Percentiles rank a stretch among this genome's conserved stretches.
Evolutionary conservation across 2,329 filamentous ascomycete species (phyloP).

Genomic region (Clonostachys byssicola): DNA sequence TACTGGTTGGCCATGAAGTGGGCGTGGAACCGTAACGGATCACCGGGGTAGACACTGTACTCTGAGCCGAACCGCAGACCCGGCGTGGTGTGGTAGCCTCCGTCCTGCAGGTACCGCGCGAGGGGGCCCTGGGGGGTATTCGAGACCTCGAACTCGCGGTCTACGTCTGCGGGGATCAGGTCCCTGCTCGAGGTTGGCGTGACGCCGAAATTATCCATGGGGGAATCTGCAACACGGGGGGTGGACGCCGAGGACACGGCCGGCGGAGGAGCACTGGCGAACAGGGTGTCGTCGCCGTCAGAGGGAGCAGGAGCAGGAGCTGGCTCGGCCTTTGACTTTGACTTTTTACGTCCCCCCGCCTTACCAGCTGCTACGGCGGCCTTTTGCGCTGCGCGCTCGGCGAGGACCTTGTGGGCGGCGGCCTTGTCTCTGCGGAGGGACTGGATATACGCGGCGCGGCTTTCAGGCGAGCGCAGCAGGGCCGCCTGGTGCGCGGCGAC

Average conservation of each 20-base stretch:
- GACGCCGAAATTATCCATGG: constrained; percentile 9
- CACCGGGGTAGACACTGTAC: constrained; percentile 92
- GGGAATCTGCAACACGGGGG: not conserved
- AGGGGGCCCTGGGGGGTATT: constrained; percentile 44
- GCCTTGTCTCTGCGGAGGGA: constrained; percentile 42
- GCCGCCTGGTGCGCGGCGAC: constrained; percentile 61
- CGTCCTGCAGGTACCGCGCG: constrained; percentile 73
- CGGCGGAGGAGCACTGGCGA: not conserved
- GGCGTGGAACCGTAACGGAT: constrained; percentile 90
- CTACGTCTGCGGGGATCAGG: constrained; percentile 14
- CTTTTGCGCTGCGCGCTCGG: constrained; percentile 30
- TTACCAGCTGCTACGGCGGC: constrained; percentile 18
- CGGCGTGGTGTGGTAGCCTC: constrained; percentile 83
- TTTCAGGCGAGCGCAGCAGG: constrained; percentile 56
- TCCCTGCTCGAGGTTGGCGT: constrained; percentile 28
- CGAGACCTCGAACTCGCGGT: constrained; percentile 5
- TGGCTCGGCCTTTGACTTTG: constrained; percentile 6
- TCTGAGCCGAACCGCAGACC: constrained; percentile 92
- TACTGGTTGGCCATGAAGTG: constrained; percentile 86
- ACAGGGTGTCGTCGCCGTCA: not conserved
- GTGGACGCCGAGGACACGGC: not conserved
- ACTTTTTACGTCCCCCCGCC: constrained; percentile 7
- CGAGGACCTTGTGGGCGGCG: constrained; percentile 31
- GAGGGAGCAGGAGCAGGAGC: not conserved
- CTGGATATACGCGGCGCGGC: constrained; percentile 59